These are phyloP conservation scores for Ceriops tagal DNA, from an alignment of 345 rosid species.

Conservation along the genomic window DNA sequence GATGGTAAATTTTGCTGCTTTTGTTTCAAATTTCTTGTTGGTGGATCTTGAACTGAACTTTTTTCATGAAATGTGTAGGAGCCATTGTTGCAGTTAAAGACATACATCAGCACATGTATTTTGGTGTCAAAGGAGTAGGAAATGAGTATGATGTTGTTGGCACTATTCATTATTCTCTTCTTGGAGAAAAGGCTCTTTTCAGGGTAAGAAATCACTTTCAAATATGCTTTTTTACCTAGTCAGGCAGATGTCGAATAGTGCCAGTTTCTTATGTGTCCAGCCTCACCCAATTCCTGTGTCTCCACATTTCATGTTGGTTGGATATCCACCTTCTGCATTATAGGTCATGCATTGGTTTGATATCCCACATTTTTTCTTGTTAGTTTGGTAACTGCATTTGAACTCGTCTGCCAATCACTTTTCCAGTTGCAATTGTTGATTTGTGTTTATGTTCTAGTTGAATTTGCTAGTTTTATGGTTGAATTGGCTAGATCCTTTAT, in stretches of 20 bases:
- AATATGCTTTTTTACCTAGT: constrained; percentile 7
- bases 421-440: background rate
- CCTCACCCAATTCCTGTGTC: too few species aligned
- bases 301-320: background rate
- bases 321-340: background rate
- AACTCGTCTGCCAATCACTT: background rate
- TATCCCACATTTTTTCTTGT: background rate
- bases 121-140: constrained; percentile 65
- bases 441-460: background rate
- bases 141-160: constrained; percentile 54
- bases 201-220: constrained; percentile 42
- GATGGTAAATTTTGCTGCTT: constrained; percentile 47
- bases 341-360: background rate
- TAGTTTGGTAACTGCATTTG: background rate
- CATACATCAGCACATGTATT: constrained; percentile 75
- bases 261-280: background rate
- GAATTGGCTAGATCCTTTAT: background rate
- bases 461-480: background rate
- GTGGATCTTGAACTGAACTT: constrained; percentile 20
- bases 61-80: constrained; percentile 42
- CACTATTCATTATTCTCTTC: constrained; percentile 80
- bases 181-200: constrained; percentile 80
- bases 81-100: constrained; percentile 87
- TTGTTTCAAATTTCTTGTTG: background rate
- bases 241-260: background rate